Evolutionary conservation across 208 protist genomes (phyloP), one percentile per base, ranked within the genome.

Genomic region (Vickermania spadyakhi): DNA sequence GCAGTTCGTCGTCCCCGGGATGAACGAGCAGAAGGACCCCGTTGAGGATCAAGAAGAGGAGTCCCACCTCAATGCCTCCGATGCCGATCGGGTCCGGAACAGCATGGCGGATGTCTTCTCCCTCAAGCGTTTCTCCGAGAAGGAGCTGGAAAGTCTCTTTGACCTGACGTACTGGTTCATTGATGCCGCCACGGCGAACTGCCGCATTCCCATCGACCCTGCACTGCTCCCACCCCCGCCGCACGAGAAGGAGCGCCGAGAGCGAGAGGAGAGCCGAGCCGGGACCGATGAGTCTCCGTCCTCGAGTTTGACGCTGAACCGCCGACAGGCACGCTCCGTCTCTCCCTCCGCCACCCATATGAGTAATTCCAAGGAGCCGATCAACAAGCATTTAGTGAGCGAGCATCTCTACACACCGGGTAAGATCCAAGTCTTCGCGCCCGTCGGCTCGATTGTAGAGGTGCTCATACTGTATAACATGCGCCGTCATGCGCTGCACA

Each of bases 71-170:
- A 45, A 45, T 45, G 36, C 36, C 7, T 45, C 36, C 36, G 36
- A 45, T 7, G 54, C 60, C 31, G 64, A 55, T 45, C 1, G 28
- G 30, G 28, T 59, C 11, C 25, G 23, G 14, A 50, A 30, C 31
- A 50, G 36, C 54, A 25, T 73, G 26, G 60, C 60, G 13, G 55
- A 68, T 31, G 30, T 68, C 7, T 74, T 78, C 41, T 36, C 64
- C 25, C 63, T 75, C 58, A 58, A 79, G 45, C 72, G 73, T 23
- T 77, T 94, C 22, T 77, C 74, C 36, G 83, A 89, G 27, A 45
- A 45, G 0, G 81, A 85, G 27, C 86, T 95, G 54, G 73, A 90
- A 27, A 66, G 79, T 5, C 69, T 95, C 30, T 95, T 95, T 60
- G 71, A 77, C 18, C 62, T 95, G 28, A 72, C 53, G 21, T 70